Percentiles rank a stretch among this genome's conserved stretches.
These are phyloP conservation scores for Torulaspora gathmanii DNA, from an alignment of 805 yeast species.

Conservation along the genomic window DNA sequence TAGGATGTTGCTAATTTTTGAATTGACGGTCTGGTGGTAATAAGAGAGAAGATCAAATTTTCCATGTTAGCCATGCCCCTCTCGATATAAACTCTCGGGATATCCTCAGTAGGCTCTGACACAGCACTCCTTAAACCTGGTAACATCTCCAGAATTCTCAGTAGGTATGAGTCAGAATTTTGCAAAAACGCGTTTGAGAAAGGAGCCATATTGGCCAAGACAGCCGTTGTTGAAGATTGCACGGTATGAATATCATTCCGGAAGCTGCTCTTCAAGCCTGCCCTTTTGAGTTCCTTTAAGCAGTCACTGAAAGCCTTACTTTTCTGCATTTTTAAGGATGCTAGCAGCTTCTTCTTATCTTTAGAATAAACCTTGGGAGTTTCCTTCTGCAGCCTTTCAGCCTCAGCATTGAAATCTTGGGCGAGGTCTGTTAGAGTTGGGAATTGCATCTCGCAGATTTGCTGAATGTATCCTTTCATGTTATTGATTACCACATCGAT, in stretches of 20 bases:
- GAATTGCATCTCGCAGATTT: slow-evolving; percentile 32
- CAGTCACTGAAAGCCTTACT: slow-evolving; percentile 71
- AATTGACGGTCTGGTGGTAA: slow-evolving; percentile 50
- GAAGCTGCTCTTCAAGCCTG: slow-evolving; percentile 68
- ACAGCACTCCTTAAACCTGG: slow-evolving; percentile 73
- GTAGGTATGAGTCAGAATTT: slow-evolving; percentile 53
- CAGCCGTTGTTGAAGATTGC: slow-evolving; percentile 57
- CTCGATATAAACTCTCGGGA: slow-evolving; percentile 64
- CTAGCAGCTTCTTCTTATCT: slow-evolving; percentile 65
- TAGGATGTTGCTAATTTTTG: slow-evolving; percentile 25
- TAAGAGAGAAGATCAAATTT: slow-evolving; percentile 55
- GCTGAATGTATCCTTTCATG: slow-evolving; percentile 47
- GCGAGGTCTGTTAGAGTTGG: slow-evolving; percentile 56
- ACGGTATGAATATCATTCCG: slow-evolving; percentile 60
- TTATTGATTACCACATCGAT: slow-evolving; percentile 47
- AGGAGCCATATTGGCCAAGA: slow-evolving; percentile 52
- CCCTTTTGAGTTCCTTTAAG: slow-evolving; percentile 62
- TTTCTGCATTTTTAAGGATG: slow-evolving; percentile 77
- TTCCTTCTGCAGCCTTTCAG: slow-evolving; percentile 61
- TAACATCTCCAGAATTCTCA: slow-evolving; percentile 67
- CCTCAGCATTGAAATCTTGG: slow-evolving; percentile 48
- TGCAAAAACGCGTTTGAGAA: slow-evolving; percentile 40
- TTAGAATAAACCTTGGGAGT: slow-evolving; percentile 72
- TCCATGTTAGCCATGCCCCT: slow-evolving; percentile 76
- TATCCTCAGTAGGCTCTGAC: slow-evolving; percentile 59